These are phyloP conservation scores for Trichophyton rubrum DNA, from an alignment of 2,329 filamentous ascomycete species.

Conservation along the genomic window DNA sequence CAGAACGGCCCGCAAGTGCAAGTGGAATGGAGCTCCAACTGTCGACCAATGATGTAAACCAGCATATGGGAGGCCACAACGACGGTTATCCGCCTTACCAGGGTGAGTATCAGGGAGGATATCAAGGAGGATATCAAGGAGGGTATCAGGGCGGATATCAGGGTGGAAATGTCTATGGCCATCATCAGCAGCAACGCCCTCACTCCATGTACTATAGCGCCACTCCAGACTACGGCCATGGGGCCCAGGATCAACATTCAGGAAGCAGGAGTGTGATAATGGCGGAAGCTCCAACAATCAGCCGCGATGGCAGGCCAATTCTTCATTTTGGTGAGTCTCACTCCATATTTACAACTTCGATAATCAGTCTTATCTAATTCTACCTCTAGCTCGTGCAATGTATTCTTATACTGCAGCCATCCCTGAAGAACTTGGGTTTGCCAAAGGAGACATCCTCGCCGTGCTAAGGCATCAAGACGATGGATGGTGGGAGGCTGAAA, in stretches of 20 bases:
- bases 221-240: conserved; percentile 20
- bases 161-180: background rate
- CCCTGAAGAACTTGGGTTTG: conserved; percentile 83
- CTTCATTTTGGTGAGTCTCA: conserved; percentile 76
- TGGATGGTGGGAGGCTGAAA: conserved; percentile 98
- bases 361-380: conserved; percentile 5
- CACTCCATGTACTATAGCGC: conserved; percentile 40
- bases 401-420: conserved; percentile 94
- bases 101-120: conserved; percentile 7
- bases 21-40: conserved; percentile 57
- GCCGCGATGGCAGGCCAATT: conserved; percentile 73
- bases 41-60: conserved; percentile 41
- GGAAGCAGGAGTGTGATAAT: conserved; percentile 77
- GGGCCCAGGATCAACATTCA: conserved; percentile 40
- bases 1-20: conserved; percentile 38
- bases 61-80: conserved; percentile 37
- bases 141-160: background rate
- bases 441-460: conserved; percentile 81
- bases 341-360: background rate
- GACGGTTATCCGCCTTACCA: conserved; percentile 22
- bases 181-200: conserved; percentile 38
- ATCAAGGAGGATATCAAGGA: background rate
- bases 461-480: conserved; percentile 88
- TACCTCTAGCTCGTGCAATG: conserved; percentile 65
- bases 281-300: conserved; percentile 52